A percentile compares a stretch with the other conserved stretches of the same genome.
phyloP scores from a whole-genome alignment of 768 basidiomycete genomes.

The Suillus lakei region DNA sequence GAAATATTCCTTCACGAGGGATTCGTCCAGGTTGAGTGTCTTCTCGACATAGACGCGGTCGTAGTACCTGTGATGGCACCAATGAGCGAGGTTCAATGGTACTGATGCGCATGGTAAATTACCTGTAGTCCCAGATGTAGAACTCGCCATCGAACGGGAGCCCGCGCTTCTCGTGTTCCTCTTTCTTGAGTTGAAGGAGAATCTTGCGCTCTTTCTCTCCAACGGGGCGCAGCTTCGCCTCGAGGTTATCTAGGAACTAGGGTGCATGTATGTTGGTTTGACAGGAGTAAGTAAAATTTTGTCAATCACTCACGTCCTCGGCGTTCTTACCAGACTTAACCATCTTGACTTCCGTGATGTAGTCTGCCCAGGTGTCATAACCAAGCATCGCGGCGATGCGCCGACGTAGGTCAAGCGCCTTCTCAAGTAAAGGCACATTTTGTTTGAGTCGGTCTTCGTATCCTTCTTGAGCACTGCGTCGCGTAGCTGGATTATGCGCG shows the following conservation, averaged over 20 bases:
- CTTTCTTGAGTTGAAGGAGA: constrained; percentile 75
- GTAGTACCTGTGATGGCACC: constrained; percentile 29
- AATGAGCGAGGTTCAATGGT: background rate
- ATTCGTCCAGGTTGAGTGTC: constrained; percentile 72
- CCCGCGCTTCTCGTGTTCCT: constrained; percentile 65
- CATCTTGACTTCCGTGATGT: constrained; percentile 86
- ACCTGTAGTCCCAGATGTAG: constrained; percentile 86
- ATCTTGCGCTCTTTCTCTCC: constrained; percentile 67
- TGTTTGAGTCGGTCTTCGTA: constrained; percentile 69
- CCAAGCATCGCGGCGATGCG: constrained; percentile 68
- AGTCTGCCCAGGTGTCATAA: constrained; percentile 86
- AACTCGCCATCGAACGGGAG: constrained; percentile 73
- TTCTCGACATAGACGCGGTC: constrained; percentile 58
- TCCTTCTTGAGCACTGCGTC: constrained; percentile 65
- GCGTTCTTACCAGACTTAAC: constrained; percentile 71
- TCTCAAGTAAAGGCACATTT: constrained; percentile 74
- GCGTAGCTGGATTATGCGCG: constrained; percentile 71
- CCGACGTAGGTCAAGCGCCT: constrained; percentile 71
- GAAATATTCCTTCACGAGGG: constrained; percentile 87
- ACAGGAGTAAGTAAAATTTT: background rate
- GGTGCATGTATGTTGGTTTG: background rate
- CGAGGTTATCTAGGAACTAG: constrained; percentile 81
- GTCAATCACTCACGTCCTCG: constrained; percentile 46
- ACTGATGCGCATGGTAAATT: constrained; percentile 45
- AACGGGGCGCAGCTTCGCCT: constrained; percentile 73